These are phyloP conservation scores for Aleurites moluccanus DNA, from an alignment of 441 rosid genomes.

Conservation along the genomic window DNA sequence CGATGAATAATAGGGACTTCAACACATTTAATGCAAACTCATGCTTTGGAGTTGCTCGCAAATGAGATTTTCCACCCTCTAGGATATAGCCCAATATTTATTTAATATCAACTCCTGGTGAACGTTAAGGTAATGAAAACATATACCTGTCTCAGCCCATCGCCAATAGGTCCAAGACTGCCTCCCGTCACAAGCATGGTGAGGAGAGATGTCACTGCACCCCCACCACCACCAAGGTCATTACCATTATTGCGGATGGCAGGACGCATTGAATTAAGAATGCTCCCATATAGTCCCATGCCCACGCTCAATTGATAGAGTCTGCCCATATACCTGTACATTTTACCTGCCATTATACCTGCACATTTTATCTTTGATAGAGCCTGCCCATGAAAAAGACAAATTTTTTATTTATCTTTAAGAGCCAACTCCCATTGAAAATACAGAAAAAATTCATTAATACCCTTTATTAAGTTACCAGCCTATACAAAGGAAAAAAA, in stretches of 20 bases:
- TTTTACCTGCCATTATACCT: constrained; percentile 98
- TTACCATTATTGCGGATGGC: constrained; percentile 52
- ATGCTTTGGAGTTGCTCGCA: background rate
- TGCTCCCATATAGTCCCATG: constrained; percentile 73
- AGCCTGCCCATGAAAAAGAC: constrained; percentile 49
- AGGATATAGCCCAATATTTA: background rate
- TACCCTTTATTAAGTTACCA: background rate
- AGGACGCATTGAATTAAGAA: constrained; percentile 76
- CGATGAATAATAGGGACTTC: background rate
- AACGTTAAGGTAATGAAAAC: background rate
- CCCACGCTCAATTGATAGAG: constrained; percentile 71
- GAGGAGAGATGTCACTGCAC: constrained; percentile 65
- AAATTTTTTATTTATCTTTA: constrained; percentile 3
- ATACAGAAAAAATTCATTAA: background rate
- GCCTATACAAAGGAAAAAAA: background rate
- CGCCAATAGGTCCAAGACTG: constrained; percentile 31
- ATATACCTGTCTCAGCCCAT: constrained; percentile 73
- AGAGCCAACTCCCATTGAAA: background rate
- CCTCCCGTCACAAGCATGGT: constrained; percentile 84
- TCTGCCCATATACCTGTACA: no score
- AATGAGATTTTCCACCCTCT: background rate
- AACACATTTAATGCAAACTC: background rate
- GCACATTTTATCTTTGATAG: constrained; percentile 79
- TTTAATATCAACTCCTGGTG: background rate
- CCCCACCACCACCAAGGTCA: constrained; percentile 56